Evolutionary conservation across 352 stramenopile genomes (phyloP).

Genomic region (Phytophthora nicotianae): DNA sequence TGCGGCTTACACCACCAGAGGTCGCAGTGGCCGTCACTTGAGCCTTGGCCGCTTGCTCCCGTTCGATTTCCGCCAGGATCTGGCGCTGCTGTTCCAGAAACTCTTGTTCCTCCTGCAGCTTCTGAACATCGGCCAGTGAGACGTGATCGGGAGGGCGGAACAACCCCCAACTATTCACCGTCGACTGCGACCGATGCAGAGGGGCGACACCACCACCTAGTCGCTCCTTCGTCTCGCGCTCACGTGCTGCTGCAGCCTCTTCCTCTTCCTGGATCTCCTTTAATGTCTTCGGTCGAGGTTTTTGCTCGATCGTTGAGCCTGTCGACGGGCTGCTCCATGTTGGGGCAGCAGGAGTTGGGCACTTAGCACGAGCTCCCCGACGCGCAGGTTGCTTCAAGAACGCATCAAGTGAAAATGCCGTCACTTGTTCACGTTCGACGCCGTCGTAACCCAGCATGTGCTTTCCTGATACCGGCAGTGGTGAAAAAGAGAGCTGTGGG

Average conservation of each 20-base stretch:
- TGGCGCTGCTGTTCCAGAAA: constrained; percentile 70
- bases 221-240: constrained; percentile 54
- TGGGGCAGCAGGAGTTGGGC: constrained; percentile 5
- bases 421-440: constrained; percentile 43
- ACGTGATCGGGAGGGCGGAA: constrained; percentile 50
- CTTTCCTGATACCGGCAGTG: constrained; percentile 30
- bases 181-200: constrained; percentile 42
- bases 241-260: constrained; percentile 39
- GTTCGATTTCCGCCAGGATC: constrained; percentile 68
- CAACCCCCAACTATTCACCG: constrained; percentile 75
- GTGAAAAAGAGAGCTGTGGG: constrained; percentile 32
- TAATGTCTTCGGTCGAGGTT: constrained; percentile 42
- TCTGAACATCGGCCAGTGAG: constrained; percentile 68
- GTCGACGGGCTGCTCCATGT: constrained; percentile 32
- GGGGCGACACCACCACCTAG: constrained; percentile 30
- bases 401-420: constrained; percentile 65
- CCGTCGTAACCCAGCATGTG: constrained; percentile 58
- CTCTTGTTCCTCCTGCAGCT: constrained; percentile 63
- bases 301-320: constrained; percentile 13
- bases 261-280: constrained; percentile 78
- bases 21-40: constrained; percentile 15
- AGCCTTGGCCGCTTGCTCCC: constrained; percentile 33
- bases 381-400: constrained; percentile 63
- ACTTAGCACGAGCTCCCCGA: constrained; percentile 21
- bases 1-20: neutral